A percentile compares a stretch with the other conserved stretches of the same genome.
phyloP scores from a whole-genome alignment of 768 basidiomycete species.

The Chalciporus piperatus region DNA sequence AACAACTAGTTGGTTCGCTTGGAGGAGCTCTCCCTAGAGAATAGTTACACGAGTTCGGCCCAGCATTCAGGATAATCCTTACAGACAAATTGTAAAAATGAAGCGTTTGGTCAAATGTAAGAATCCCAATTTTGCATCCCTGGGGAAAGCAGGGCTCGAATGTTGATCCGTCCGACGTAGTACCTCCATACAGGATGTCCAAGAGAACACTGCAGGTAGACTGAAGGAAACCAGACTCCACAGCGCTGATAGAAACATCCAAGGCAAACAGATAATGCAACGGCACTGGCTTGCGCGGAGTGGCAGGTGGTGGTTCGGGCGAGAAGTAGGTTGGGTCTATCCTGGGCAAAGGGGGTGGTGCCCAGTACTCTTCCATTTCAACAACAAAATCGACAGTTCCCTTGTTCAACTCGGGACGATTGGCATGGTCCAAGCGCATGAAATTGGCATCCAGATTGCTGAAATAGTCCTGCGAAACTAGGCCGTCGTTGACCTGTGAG shows the following conservation, averaged over 20 bases:
- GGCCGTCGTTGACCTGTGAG: not conserved
- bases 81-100: conserved; percentile 92
- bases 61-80: conserved; percentile 30
- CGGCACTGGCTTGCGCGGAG: conserved; percentile 54
- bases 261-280: conserved; percentile 83
- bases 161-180: conserved; percentile 37
- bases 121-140: conserved; percentile 62
- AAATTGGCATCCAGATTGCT: conserved; percentile 76
- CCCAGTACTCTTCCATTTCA: conserved; percentile 77
- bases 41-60: conserved; percentile 17
- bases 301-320: conserved; percentile 43
- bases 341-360: conserved; percentile 58
- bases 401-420: conserved; percentile 82
- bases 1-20: conserved; percentile 72
- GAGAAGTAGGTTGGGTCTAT: conserved; percentile 54
- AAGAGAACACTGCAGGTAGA: conserved; percentile 63
- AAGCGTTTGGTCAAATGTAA: conserved; percentile 77
- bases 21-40: conserved; percentile 41
- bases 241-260: conserved; percentile 73
- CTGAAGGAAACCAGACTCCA: conserved; percentile 65
- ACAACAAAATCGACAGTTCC: conserved; percentile 93
- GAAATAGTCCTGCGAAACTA: conserved; percentile 83
- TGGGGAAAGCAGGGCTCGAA: conserved; percentile 52
- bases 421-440: conserved; percentile 72
- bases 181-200: conserved; percentile 61